A percentile compares a stretch with the other conserved stretches of the same genome.
Conservation (phyloP, 768 basidiomycete species). For the Chlorophyllum brunneum region DNA sequence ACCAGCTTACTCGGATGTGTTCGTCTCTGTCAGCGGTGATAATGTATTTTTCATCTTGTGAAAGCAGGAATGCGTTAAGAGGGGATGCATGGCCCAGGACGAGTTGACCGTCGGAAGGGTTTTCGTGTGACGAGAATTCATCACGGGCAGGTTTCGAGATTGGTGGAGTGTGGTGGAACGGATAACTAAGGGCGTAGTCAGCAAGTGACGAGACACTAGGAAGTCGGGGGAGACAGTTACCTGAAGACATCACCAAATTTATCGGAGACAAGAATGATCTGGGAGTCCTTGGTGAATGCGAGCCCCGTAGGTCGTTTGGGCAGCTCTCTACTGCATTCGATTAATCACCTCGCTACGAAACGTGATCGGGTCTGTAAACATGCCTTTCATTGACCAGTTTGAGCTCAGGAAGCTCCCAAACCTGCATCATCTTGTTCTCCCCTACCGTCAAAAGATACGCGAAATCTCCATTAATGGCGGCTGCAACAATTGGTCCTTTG, state of each 20-base stretch:
- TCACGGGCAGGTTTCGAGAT: conserved; percentile 21
- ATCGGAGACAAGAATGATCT: conserved; percentile 79
- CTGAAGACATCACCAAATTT: conserved; percentile 95
- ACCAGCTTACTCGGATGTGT: conserved; percentile 90
- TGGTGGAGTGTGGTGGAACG: conserved; percentile 39
- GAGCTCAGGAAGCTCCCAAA: conserved; percentile 64
- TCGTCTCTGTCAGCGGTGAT: conserved; percentile 94
- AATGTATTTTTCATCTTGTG: conserved; percentile 65
- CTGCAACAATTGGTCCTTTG: conserved; percentile 46
- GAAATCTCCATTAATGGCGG: conserved; percentile 42
- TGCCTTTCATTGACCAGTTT: conserved; percentile 62
- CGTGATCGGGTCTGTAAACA: conserved; percentile 12
- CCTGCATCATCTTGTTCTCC: conserved; percentile 79
- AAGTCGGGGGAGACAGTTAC: conserved; percentile 32
- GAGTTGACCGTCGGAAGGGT: conserved; percentile 63
- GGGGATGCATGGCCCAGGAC: conserved; percentile 88
- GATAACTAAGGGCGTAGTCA: conserved; percentile 44
- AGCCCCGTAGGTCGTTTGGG: conserved; percentile 80
- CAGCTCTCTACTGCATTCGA: conserved; percentile 50
- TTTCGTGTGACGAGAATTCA: conserved; percentile 58
- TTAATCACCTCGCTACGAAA: neutral
- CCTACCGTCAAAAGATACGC: conserved; percentile 57
- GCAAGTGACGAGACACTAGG: neutral
- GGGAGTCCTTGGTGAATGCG: conserved; percentile 53
- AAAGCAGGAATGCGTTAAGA: conserved; percentile 69